Base-by-base conservation (phyloP, 495 filamentous ascomycete species). In the Talaromyces proteolyticus region DNA sequence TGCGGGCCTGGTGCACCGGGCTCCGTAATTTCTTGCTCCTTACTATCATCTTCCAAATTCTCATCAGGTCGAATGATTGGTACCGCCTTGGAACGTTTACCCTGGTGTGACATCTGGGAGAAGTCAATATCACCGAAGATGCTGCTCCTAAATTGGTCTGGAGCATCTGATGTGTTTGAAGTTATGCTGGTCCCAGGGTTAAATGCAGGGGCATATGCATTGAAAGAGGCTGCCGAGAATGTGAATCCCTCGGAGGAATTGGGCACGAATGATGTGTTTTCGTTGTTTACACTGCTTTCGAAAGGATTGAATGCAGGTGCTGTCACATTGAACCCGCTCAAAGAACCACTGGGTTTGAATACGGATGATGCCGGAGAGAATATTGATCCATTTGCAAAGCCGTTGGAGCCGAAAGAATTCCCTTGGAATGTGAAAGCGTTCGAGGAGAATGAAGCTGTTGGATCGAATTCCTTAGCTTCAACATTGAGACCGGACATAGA, bases 401-500 rank as follows among this genome's bases (percentile, higher is more conserved):
- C 62, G 21, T 62, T 56, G 41, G 79, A 76, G 54, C 84, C 77
- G 63, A 84, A 80, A 4, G 67, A 69, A 52, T 68, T 78, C 43
- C 69, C 68, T 34, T 72, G 70, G 50, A 85, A 87, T 7, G 73
- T 58, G 26, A 75, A 70, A 37, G 75, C 70, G n/a, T 74, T 71
- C 2, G 88, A 78, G 34, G 72, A 74, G 61, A 87, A 87, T 2
- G 78, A 63, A 47, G 66, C 81, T 16, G 67, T 70, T 4, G 88
- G 88, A 50, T 93, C 88, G 64, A 96, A 96, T 57, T 91, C 89
- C 44, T 87, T 85, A 0, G 93, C 92, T 48, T 81, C 83, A 36
- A 91, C 88, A 54, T 98, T 96, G 42, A 96, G 72, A 50, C 82
- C 88, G 0, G 89, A 91, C 17, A 79, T 70, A 2, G 86, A 90